Percentiles rank a stretch among this genome's conserved stretches.
These are phyloP conservation scores for Solanum hybrid DNA, from an alignment of 305 asterid species.

Conservation along the genomic window DNA sequence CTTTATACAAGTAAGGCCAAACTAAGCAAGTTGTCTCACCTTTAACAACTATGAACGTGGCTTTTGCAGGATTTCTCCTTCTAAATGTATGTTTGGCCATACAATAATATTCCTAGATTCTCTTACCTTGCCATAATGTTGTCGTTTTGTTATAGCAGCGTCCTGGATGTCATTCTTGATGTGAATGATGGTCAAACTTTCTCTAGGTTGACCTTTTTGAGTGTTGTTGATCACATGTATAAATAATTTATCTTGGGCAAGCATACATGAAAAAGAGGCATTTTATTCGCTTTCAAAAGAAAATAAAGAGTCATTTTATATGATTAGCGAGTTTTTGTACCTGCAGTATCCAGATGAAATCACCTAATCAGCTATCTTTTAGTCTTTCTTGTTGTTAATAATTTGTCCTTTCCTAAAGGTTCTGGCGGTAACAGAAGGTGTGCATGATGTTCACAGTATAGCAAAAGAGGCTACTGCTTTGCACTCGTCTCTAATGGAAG, in stretches of 20 bases:
- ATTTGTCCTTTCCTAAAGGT: slow-evolving; percentile 40
- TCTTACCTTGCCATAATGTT: neutral
- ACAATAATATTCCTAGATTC: neutral
- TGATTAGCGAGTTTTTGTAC: neutral
- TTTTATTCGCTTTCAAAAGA: neutral
- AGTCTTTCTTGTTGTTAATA: slow-evolving; percentile 7
- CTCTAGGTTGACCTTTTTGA: neutral
- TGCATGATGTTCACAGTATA: slow-evolving; percentile 82
- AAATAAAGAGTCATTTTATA: neutral
- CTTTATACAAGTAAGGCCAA: neutral
- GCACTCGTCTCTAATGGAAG: slow-evolving; percentile 72
- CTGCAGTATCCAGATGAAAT: neutral
- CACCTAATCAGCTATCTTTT: neutral
- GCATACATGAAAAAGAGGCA: neutral
- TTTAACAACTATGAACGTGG: neutral
- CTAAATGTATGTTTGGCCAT: neutral
- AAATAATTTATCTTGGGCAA: neutral
- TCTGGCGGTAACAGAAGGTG: slow-evolving; percentile 92
- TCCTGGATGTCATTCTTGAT: neutral
- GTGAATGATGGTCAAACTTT: neutral
- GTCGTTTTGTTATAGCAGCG: neutral
- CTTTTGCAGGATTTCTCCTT: neutral
- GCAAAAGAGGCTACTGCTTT: slow-evolving; percentile 91
- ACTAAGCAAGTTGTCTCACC: neutral
- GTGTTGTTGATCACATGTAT: neutral